Evolutionary conservation across 176 grass and related monocot genomes (phyloP), one percentile per base, ranked within the genome.

Genomic region (Bromus sterilis): DNA sequence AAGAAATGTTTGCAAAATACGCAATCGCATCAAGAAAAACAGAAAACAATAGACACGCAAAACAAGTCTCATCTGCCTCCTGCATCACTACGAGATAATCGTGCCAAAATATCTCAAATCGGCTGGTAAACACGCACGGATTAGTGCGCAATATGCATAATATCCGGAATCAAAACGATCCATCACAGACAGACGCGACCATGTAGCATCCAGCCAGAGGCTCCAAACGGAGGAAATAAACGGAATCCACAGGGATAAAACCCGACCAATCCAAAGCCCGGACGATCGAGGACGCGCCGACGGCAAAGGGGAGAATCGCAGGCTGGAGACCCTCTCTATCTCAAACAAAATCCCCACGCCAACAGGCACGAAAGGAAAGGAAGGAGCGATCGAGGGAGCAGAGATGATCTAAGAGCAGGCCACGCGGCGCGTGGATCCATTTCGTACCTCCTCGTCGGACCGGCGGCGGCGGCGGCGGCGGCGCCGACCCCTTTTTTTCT

Each of bases 391-490:
- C 76, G 32, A 58, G 57, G 12, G 23, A 66, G 59, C 12, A 28
- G 29, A 58, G 60, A 21, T 4, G 3, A 51, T 36, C 71, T 20
- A 61, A 77, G 11, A 24, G 25, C 2, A 32, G 24, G 37, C 12
- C 62, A 31, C 66, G 6, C 11, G 0, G 39, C 24, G 13, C 12
- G 20, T 14, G 35, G 63, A 4, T 15, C 34, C 72, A 53, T 56
- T 34, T 36, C 85, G 63, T 82, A 87, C 79, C 86, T 87, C 37
- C 7, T 35, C 67, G 11, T 72, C 14, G 25, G 20, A 46, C 39
- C 21, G 35, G 20, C 66, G 57, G 15, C 53, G 35, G 80, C 63
- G 29, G 67, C 30, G 55, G 55, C 26, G 28, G 66, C 72, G 67
- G 21, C n/a, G 75, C 16, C 40, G 74, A 43, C 42, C 29, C 31